Base-by-base conservation (phyloP, 2,329 filamentous ascomycete species). In the Hymenoscyphus linearis region DNA sequence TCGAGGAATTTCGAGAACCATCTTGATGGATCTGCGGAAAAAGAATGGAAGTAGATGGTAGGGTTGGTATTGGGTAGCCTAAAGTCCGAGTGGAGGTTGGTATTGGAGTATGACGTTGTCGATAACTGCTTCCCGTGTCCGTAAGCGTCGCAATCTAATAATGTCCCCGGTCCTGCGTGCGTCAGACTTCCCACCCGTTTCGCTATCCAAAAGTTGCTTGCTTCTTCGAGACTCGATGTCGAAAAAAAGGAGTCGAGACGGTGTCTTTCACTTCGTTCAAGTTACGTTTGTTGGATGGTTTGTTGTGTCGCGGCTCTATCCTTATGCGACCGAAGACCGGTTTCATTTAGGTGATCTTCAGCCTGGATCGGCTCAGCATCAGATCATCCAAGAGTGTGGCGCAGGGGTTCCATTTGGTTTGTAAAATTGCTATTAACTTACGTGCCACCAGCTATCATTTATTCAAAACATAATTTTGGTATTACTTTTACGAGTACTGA, bases 1-100 rank as follows among this genome's bases (percentile, higher is more conserved):
- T 64, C 81, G 78, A 55, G 75, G 80, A 54, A 85, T 76, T 73
- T 86, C 81, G 80, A 82, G 83, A 66, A 81, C 73, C 84, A 86
- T 86, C 68, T 58, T 76, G 59, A 63, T 57, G 36, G 58, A 50
- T 59, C 53, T 52, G 31, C 40, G 31, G 31, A 31, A 31, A 31
- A 31, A 31, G 40, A 47, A 18, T 47, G 35, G 37, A 55, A 55
- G 35, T 52, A 62, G 55, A 14, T 22, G 53, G 52, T 52, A 34
- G 22, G 44, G 31, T 37, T 55, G 31, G 22, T 47, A 56, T 54
- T 60, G 60, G 36, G 60, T n/a, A 50, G 25, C 44, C 25, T 50
- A 25, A 13, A n/a, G 44, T 50, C 44, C 44, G 44, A 22, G 44
- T 50, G 18, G 44, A 47, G 40, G 36, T 16, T 40, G 27, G 31